Evolutionary conservation across 2,329 filamentous ascomycete species (phyloP).

Genomic region (Phialophora tarda): DNA sequence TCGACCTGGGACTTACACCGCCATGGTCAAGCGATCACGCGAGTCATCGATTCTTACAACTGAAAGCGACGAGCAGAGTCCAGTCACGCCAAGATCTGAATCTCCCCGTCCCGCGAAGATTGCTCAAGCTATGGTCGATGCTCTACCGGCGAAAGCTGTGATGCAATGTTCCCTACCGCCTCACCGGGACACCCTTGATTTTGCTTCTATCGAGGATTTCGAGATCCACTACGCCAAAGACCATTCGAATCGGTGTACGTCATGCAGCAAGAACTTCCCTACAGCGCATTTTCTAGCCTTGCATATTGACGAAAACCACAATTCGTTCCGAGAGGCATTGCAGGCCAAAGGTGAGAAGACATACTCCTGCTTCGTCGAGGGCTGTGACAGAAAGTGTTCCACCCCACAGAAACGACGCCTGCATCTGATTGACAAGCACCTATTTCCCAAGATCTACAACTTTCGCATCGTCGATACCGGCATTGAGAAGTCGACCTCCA

Average conservation of each 20-base stretch:
- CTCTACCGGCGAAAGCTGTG: slow-evolving; percentile 46
- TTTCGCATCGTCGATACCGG: slow-evolving; percentile 84
- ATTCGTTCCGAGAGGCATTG: slow-evolving; percentile 74
- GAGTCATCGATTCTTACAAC: slow-evolving; percentile 55
- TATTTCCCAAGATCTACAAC: slow-evolving; percentile 87
- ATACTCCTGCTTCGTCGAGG: slow-evolving; percentile 87
- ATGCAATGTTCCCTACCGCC: slow-evolving; percentile 86
- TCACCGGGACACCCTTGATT: slow-evolving; percentile 72
- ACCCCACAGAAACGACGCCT: slow-evolving; percentile 82
- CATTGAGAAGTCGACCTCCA: slow-evolving; percentile 81
- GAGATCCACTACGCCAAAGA: slow-evolving; percentile 82
- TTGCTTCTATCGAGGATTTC: slow-evolving; percentile 78
- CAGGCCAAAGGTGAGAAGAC: slow-evolving; percentile 85
- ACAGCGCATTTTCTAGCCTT: slow-evolving; percentile 78
- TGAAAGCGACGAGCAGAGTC: slow-evolving; percentile 40
- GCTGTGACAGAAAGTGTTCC: slow-evolving; percentile 81
- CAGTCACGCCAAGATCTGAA: slow-evolving; percentile 32
- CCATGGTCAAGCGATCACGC: slow-evolving; percentile 67
- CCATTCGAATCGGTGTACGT: slow-evolving; percentile 82
- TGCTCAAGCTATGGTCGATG: slow-evolving; percentile 54
- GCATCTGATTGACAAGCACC: slow-evolving; percentile 93
- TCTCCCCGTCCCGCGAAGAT: slow-evolving; percentile 41
- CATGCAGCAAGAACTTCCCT: slow-evolving; percentile 87
- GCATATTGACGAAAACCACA: slow-evolving; percentile 91
- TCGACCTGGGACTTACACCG: slow-evolving; percentile 22